Evolutionary conservation across 2,329 filamentous ascomycete species (phyloP).

Genomic region (Xylaria sp.): DNA sequence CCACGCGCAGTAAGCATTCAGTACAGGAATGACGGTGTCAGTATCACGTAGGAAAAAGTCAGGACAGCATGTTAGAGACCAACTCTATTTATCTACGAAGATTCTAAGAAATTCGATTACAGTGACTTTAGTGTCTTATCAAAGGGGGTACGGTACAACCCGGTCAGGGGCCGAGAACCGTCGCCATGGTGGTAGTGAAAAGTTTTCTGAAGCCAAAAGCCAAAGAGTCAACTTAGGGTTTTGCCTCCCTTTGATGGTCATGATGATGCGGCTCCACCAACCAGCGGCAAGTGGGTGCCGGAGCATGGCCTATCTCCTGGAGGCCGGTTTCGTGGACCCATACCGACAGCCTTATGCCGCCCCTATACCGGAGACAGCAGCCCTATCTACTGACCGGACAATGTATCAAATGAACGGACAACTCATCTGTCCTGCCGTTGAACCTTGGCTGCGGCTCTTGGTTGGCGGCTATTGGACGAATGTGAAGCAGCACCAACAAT

Average conservation of each 20-base stretch:
- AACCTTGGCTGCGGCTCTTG: slow-evolving; percentile 15
- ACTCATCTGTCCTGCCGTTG: slow-evolving; percentile 1
- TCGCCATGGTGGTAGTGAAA: slow-evolving; percentile 7
- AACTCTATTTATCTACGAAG: slow-evolving; percentile 30
- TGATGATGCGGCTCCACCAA: slow-evolving; percentile 26
- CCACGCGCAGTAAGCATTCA: neutral
- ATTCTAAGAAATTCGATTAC: slow-evolving; percentile 7
- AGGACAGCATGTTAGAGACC: neutral
- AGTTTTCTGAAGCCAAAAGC: slow-evolving; percentile 17
- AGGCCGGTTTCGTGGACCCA: slow-evolving; percentile 31
- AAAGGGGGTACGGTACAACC: neutral
- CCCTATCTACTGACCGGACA: slow-evolving; percentile 3
- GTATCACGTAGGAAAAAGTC: slow-evolving; percentile 3
- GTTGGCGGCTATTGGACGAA: slow-evolving; percentile 5
- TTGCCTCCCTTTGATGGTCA: slow-evolving; percentile 17
- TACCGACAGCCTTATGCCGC: slow-evolving; percentile 37
- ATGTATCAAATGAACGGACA: slow-evolving; percentile 15
- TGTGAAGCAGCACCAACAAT: neutral
- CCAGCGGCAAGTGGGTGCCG: slow-evolving; percentile 32
- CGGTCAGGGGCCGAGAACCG: slow-evolving; percentile 35
- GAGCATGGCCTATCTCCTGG: neutral
- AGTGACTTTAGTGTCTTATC: neutral
- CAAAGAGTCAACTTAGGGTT: slow-evolving; percentile 18
- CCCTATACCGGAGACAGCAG: neutral
- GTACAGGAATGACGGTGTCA: neutral